Evolutionary conservation across 306 rosid species (phyloP).

Genomic region (Quercus parvula): DNA sequence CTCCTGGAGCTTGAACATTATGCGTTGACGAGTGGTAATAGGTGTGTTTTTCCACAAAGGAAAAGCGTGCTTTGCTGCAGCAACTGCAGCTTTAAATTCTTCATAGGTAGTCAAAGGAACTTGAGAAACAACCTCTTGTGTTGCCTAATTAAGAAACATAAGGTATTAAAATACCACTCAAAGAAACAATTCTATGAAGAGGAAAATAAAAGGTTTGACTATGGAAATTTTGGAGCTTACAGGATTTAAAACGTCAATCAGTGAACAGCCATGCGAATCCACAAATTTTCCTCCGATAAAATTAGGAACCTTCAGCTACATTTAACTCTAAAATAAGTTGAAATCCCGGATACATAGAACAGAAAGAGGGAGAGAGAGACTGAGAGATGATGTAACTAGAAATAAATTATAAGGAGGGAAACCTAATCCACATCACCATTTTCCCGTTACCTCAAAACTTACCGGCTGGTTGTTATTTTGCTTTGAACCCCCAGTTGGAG

Average conservation of each 20-base stretch:
- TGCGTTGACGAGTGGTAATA: constrained; percentile 51
- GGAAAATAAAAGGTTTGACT: constrained; percentile 1
- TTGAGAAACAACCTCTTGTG: constrained; percentile 80
- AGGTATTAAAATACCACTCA: constrained; percentile 13
- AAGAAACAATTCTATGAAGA: constrained; percentile 4
- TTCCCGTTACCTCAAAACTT: constrained; percentile 26
- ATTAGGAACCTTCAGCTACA: constrained; percentile 66
- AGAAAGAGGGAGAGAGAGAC: constrained; percentile 4
- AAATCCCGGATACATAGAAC: constrained; percentile 8
- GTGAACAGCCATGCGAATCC: constrained; percentile 47
- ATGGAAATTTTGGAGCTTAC: constrained; percentile 40
- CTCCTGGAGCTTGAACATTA: constrained; percentile 73
- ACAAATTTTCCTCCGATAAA: constrained; percentile 61
- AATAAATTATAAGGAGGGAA: background rate
- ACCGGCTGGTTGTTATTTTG: constrained; percentile 51
- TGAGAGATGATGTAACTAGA: constrained; percentile 1
- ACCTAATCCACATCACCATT: constrained; percentile 8
- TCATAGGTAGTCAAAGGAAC: constrained; percentile 61
- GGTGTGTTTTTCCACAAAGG: constrained; percentile 66
- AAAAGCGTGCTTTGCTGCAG: constrained; percentile 74
- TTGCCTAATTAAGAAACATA: constrained; percentile 49
- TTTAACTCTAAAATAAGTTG: constrained; percentile 33
- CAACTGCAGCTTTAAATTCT: constrained; percentile 73
- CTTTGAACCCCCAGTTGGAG: constrained; percentile 24
- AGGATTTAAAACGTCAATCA: constrained; percentile 57